Evolutionary conservation across 2,329 filamentous ascomycete species (phyloP).

Genomic region (Penicillium sp.): DNA sequence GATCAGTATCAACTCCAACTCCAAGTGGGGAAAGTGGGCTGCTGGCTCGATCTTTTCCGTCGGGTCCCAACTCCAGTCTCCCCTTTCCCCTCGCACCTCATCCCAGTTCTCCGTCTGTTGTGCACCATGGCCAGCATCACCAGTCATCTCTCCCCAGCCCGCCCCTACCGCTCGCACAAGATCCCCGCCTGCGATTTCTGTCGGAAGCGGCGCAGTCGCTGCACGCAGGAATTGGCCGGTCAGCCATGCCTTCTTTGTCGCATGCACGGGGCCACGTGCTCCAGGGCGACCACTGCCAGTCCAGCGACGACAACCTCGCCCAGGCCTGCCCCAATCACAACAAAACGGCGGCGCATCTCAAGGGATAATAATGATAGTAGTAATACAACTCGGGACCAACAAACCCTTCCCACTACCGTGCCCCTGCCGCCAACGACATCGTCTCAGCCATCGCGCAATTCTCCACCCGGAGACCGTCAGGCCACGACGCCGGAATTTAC

Average conservation of each 20-base stretch:
- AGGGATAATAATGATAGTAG: background rate
- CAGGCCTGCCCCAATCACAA: background rate
- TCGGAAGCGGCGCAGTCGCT: constrained; percentile 14
- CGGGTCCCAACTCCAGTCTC: background rate
- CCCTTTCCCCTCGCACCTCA: background rate
- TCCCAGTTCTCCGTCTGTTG: background rate
- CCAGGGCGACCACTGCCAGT: background rate
- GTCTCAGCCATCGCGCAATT: background rate
- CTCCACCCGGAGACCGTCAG: background rate
- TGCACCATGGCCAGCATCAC: background rate
- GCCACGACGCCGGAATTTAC: constrained; percentile 1
- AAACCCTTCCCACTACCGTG: background rate
- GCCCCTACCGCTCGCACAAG: constrained; percentile 14
- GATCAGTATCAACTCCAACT: too few species aligned
- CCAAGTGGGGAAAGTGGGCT: background rate
- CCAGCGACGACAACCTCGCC: background rate
- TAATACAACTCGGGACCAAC: background rate
- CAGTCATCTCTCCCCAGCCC: background rate
- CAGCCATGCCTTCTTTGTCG: constrained; percentile 16
- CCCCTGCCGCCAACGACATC: background rate
- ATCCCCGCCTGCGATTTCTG: constrained; percentile 14
- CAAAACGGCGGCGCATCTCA: constrained; percentile 4
- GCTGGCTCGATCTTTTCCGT: background rate
- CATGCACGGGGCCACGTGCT: constrained; percentile 12
- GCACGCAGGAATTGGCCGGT: constrained; percentile 12